Evolutionary conservation across 1,284 basidiomycete species (phyloP), one percentile per base, ranked within the genome.

Genomic region (Vanrija humicola): DNA sequence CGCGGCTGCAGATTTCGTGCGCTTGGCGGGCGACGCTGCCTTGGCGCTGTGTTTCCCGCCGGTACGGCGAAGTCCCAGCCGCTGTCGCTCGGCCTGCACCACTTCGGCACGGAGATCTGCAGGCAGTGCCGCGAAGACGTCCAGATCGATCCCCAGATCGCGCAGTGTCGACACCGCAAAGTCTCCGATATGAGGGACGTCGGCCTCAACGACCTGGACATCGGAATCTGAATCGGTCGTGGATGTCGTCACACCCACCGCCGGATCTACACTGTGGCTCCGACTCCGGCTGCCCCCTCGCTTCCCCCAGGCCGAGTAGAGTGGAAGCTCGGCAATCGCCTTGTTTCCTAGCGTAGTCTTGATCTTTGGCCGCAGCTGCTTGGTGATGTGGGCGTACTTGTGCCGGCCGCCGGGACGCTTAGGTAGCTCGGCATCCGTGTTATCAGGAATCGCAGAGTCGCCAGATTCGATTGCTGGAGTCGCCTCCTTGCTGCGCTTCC

Each of bases 71-170:
- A 34, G 34, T 2, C 12, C 9, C 84, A 50, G 43, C 47, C 62
- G 65, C 5, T 55, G 47, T 12, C 64, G 52, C 49, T 72, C 88
- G 59, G 86, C 86, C 3, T 74, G 74, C 59, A 88, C 82, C 5
- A 90, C 77, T 66, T 92, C 90, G 55, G 80, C 76, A 29, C 84
- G 83, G 19, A 91, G 77, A 23, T 89, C 86, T 1, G 76, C 77
- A 0, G 90, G 89, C 18, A 93, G 79, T 1, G 85, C 86, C 19
- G 83, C 79, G 55, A 89, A 84, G 0, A 90, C 85, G 1, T 81
- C 80, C 66, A 77, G 81, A 69, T 91, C 89, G 5, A 91, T 82
- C 14, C 81, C 82, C 21, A 91, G 78, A 40, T 80, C 79, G 14
- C 70, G 74, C 19, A 92, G 77, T 62, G 89, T 84, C 3, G 73